Evolutionary conservation across 164 flowering plant species (phyloP).

Genomic region (Paratinospora sagittata): DNA sequence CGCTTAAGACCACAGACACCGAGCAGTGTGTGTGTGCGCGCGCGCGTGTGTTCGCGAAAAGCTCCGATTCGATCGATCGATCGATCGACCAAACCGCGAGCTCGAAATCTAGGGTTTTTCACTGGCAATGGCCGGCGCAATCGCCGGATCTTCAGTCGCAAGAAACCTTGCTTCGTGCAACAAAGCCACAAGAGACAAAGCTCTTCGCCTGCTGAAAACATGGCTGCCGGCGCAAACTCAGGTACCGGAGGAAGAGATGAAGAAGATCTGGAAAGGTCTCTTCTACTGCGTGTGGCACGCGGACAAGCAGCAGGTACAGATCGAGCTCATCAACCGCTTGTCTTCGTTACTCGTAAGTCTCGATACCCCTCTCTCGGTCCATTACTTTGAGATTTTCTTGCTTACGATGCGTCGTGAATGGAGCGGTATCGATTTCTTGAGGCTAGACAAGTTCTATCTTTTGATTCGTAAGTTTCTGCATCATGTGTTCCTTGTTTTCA

Average conservation of each 20-base stretch:
- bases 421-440: constrained; percentile 68
- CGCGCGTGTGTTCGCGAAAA: too few species aligned
- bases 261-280: constrained; percentile 84
- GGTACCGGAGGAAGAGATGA: constrained; percentile 50
- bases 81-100: too few species aligned
- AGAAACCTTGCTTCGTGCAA: constrained; percentile 63
- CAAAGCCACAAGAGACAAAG: constrained; percentile 41
- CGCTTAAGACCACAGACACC: too few species aligned
- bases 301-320: constrained; percentile 34
- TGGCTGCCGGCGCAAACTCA: constrained; percentile 50
- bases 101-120: constrained; percentile 1
- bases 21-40: too few species aligned
- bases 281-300: constrained; percentile 63
- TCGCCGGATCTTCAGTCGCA: constrained; percentile 27
- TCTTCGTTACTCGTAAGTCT: constrained; percentile 38
- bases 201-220: constrained; percentile 36
- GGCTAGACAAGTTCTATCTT: constrained; percentile 86
- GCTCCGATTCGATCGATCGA: background rate
- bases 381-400: constrained; percentile 55
- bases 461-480: constrained; percentile 56
- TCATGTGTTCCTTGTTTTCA: constrained; percentile 37
- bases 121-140: constrained; percentile 12
- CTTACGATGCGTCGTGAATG: constrained; percentile 86
- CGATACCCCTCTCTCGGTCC: constrained; percentile 32
- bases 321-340: constrained; percentile 48